Conservation (phyloP, 2,329 filamentous ascomycete species). For the Cladosporium phlei region DNA sequence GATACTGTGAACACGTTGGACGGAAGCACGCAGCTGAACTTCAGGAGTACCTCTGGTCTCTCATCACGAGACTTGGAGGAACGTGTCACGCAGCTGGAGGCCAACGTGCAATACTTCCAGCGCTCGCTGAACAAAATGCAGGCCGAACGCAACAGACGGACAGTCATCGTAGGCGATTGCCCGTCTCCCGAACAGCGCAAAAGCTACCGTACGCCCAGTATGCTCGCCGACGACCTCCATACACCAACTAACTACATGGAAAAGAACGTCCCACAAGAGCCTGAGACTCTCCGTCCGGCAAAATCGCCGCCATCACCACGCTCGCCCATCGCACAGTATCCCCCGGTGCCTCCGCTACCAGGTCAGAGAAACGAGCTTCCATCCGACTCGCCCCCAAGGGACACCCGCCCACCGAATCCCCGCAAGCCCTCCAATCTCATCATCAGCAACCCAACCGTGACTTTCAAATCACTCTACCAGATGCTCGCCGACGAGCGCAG, state of each 20-base stretch:
- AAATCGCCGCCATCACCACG: slow-evolving; percentile 17
- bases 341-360: slow-evolving; percentile 8
- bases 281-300: slow-evolving; percentile 19
- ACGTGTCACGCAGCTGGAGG: slow-evolving; percentile 32
- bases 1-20: slow-evolving; percentile 9
- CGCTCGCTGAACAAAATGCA: slow-evolving; percentile 29
- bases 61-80: slow-evolving; percentile 30
- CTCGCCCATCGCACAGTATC: slow-evolving; percentile 5
- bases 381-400: background rate
- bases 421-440: slow-evolving; percentile 5
- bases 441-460: slow-evolving; percentile 16
- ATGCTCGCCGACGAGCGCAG: slow-evolving; percentile 36
- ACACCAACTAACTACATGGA: slow-evolving; percentile 19
- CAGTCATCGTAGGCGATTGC: slow-evolving; percentile 26
- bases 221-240: slow-evolving; percentile 29
- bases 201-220: slow-evolving; percentile 29
- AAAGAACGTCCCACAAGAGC: slow-evolving; percentile 23
- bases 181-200: slow-evolving; percentile 6
- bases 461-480: slow-evolving; percentile 34
- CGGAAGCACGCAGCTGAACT: slow-evolving; percentile 5
- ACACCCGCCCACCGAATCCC: background rate
- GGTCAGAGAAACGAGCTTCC: slow-evolving; percentile 1
- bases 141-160: slow-evolving; percentile 28
- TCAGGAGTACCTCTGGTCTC: slow-evolving; percentile 12
- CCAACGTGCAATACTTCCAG: slow-evolving; percentile 31